Base-by-base conservation (phyloP, 768 basidiomycete genomes). In the Xerocomellus dryophilus region DNA sequence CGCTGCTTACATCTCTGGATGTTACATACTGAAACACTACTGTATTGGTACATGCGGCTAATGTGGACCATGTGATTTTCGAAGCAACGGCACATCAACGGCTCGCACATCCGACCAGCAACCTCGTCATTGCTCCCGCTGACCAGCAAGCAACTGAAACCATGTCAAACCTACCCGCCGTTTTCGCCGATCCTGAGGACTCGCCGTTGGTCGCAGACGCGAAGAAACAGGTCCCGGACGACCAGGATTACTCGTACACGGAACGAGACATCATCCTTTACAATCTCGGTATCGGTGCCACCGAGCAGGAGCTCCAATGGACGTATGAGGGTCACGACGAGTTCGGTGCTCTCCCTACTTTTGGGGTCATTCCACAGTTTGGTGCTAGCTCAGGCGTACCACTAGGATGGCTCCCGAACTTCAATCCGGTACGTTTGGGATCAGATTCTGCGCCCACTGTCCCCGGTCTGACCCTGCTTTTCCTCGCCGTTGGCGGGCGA, bases 321-420 rank as follows among this genome's bases (percentile, higher is more conserved):
- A 85, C 86, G 11, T 98, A 84, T 62, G 97, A 99, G 73, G 85
- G 86, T 39, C 80, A 93, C 66, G 92, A 94, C 43, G 79, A 85
- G 14, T 99, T 99, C 71, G 70, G 80, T 52, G 85, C 89, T 1
- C 73, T 99, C 34, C 97, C 94, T 0, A 98, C 95, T 0, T 98
- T 97, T 65, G 97, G 93, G 29, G 94, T 98, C 38, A 81, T 98
- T 53, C 96, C 97, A 15, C 93, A 93, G 67, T 92, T 98, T 70
- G 67, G 75, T 20, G 84, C 91, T 2, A 88, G 83, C 60, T 76
- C 80, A 7, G 78, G 81, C 27, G 47, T 92, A 5, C 70, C 87
- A 1, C 72, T 93, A 44, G 93, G 92, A 72, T 96, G 87, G 85
- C 76, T 99, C 27, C 96, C 97, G 14, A 90, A 98, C 71, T 98